Evolutionary conservation across 2,329 filamentous ascomycete genomes (phyloP).

Genomic region (Ilyonectria destructans): DNA sequence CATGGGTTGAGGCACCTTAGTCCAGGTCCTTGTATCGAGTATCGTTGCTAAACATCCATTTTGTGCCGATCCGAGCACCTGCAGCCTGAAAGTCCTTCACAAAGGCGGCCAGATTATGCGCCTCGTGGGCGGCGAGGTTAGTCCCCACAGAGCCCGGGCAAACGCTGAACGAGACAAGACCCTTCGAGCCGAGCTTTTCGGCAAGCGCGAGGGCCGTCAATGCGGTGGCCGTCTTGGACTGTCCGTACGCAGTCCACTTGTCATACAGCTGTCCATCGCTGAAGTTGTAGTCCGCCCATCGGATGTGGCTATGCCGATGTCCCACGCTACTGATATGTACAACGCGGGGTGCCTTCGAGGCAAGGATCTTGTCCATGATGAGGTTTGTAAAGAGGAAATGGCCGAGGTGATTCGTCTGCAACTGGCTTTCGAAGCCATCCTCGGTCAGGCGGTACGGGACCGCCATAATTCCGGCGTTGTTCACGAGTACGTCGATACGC

Average conservation of each 20-base stretch:
- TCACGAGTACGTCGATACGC: too few species aligned
- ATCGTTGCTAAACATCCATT: too few species aligned
- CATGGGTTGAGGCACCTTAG: too few species aligned
- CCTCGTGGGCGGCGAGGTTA: too few species aligned
- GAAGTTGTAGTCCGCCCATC: constrained; percentile 51
- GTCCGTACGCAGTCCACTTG: constrained; percentile 51
- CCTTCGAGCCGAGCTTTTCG: constrained; percentile 32
- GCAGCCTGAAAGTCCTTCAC: too few species aligned
- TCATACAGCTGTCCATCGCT: constrained; percentile 42
- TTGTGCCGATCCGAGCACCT: too few species aligned
- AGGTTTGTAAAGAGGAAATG: constrained; percentile 63
- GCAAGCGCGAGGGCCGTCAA: constrained; percentile 33
- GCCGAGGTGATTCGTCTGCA: constrained; percentile 61
- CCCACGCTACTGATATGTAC: constrained; percentile 56
- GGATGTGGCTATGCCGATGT: constrained; percentile 46
- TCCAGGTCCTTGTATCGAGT: too few species aligned
- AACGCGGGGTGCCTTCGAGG: constrained; percentile 52
- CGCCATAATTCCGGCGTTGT: too few species aligned
- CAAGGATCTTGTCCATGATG: constrained; percentile 58
- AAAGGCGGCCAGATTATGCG: too few species aligned
- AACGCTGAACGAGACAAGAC: constrained; percentile 26
- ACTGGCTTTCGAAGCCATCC: constrained; percentile 59
- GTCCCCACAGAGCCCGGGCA: constrained; percentile 25
- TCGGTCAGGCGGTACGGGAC: constrained; percentile 42
- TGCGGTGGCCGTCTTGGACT: constrained; percentile 53